phyloP scores from a whole-genome alignment of 495 filamentous ascomycete genomes.

The Daldinia childiae region DNA sequence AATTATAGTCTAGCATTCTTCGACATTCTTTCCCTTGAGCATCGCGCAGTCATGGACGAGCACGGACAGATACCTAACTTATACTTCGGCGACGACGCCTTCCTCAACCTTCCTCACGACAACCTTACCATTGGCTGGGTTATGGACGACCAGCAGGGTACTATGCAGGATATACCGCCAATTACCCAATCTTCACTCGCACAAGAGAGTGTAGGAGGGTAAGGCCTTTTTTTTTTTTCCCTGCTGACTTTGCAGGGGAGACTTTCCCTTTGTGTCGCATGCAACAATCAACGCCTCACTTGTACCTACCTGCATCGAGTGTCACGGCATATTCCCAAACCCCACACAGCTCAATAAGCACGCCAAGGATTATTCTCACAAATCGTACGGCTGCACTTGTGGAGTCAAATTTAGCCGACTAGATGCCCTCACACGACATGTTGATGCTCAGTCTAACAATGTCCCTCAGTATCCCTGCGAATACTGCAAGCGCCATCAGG shows the following conservation, averaged over 20 bases:
- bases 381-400: constrained; percentile 14
- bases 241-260: too few relatives aligned
- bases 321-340: neutral
- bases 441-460: neutral
- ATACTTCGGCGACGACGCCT: neutral
- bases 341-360: constrained; percentile 6
- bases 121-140: neutral
- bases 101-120: neutral
- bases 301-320: neutral
- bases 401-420: neutral
- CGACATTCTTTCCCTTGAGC: neutral
- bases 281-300: too few relatives aligned
- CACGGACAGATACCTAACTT: constrained; percentile 5
- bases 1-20: neutral
- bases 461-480: constrained; percentile 6
- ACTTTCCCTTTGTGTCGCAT: too few relatives aligned
- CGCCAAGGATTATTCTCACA: constrained; percentile 1
- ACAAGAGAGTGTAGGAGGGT: neutral
- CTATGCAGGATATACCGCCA: neutral
- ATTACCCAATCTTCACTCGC: neutral
- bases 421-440: constrained; percentile 9
- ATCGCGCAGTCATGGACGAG: neutral
- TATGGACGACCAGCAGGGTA: neutral
- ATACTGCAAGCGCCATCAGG: neutral
- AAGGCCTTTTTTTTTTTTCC: constrained; percentile 16